Base-by-base conservation (phyloP, 495 filamentous ascomycete species). In the Lasiosphaeria miniovina region DNA sequence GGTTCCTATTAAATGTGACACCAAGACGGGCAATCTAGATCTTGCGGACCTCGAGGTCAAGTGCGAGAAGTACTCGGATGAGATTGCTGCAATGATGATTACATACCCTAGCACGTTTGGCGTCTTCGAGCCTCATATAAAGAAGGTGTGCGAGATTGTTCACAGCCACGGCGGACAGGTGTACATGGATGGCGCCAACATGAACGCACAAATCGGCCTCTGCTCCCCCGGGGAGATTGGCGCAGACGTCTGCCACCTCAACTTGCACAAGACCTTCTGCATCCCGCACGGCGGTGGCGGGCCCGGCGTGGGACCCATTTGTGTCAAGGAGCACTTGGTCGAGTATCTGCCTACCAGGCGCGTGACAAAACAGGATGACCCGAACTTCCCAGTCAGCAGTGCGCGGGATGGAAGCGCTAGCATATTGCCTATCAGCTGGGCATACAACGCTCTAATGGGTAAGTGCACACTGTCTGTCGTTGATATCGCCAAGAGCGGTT, bases 101-200 rank as follows among this genome's bases (percentile, higher is more conserved):
- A 98, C 94, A 40, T 98, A 98, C 74, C 94, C 94, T 15, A 96
- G 90, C 76, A 98, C 94, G 1, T 98, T 90, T 63, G 94, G 94
- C 66, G 90, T 98, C 8, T 98, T 95, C 69, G 94, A 98, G 77
- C 93, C 95, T 6, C 80, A 87, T 63, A 84, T 96, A 71, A 96
- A 91, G 79, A 82, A 89, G 67, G 94, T 86, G 12, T 96, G 91
- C 70, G 77, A 89, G 43, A 78, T 95, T 40, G 91, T 98, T 6
- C 95, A 98, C 74, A 67, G 86, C 61, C 79, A 94, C 67, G 95
- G 95, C 51, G 94, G 94, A 15, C 91, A 96, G 69, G 94, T 98
- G 33, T 98, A 97, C 77, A 97, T 98, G 94, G 94, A 98, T 74
- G 94, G 94, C 56, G 94, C 94, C 54, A 98, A 98, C 75, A 93